These are phyloP conservation scores for Sugiyamaella chiloensis DNA, from an alignment of 805 yeast species.

Conservation along the genomic window DNA sequence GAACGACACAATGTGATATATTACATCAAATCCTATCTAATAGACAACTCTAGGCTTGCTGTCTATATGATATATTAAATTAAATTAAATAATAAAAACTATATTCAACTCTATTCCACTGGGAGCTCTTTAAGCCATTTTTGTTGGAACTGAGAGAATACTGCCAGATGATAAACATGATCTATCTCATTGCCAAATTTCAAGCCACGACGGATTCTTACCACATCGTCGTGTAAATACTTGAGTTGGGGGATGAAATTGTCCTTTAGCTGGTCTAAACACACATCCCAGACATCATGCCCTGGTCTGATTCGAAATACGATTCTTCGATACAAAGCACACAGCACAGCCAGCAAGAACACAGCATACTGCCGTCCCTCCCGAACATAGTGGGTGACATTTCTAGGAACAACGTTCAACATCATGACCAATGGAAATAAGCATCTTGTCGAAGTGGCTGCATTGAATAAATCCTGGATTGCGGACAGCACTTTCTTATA, in stretches of 20 bases:
- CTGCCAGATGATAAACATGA: background rate
- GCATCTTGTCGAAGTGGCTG: background rate
- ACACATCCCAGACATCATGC: conserved; percentile 1
- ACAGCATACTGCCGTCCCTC: conserved; percentile 1
- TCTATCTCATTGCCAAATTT: background rate
- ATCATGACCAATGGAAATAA: background rate
- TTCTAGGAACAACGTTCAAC: background rate
- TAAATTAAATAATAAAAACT: no score
- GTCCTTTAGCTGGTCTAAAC: background rate
- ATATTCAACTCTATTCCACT: no score
- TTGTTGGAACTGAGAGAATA: no score
- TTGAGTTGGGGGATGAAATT: background rate
- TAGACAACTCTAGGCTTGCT: no score
- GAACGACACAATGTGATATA: background rate
- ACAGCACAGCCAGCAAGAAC: background rate
- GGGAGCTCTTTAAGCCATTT: no score
- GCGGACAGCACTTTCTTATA: background rate
- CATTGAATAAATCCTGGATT: background rate
- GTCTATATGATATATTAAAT: no score
- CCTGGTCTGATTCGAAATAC: background rate
- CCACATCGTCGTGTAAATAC: background rate
- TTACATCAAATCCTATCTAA: no score
- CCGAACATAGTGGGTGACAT: background rate
- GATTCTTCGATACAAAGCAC: background rate
- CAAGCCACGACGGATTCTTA: background rate